A percentile compares a stretch with the other conserved stretches of the same genome.
phyloP scores from a whole-genome alignment of 2,329 filamentous ascomycete species.

The Neurospora sp. region DNA sequence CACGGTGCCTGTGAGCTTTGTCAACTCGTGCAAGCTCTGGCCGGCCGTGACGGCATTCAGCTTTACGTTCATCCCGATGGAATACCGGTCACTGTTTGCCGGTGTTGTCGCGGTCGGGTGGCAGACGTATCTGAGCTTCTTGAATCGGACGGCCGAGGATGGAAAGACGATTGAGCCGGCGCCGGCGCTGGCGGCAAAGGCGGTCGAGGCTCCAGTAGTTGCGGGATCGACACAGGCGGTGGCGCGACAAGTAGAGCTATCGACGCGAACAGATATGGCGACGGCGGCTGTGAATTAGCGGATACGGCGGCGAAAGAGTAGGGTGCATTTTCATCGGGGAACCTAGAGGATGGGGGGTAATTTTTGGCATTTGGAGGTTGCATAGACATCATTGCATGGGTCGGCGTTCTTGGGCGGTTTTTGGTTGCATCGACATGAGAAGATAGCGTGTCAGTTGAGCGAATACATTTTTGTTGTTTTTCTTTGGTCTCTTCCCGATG shows the following conservation, averaged over 20 bases:
- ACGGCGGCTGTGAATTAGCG: not conserved
- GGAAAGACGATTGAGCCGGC: constrained; percentile 28
- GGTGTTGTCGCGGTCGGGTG: constrained; percentile 75
- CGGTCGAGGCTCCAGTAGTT: not conserved
- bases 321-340: not conserved
- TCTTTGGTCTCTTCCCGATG: not conserved
- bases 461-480: not conserved
- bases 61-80: constrained; percentile 72
- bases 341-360: not conserved
- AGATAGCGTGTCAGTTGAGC: not conserved
- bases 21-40: constrained; percentile 82
- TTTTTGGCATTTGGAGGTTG: not conserved
- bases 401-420: not conserved
- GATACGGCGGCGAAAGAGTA: not conserved
- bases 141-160: constrained; percentile 65
- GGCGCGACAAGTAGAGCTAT: not conserved
- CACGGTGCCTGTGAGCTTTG: constrained; percentile 66
- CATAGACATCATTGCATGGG: not conserved
- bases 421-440: not conserved
- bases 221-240: not conserved
- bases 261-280: not conserved
- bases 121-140: constrained; percentile 81
- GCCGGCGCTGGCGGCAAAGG: not conserved
- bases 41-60: constrained; percentile 77
- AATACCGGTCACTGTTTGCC: constrained; percentile 73